phyloP scores from a whole-genome alignment of 345 rosid genomes.

The Populus deltoides region DNA sequence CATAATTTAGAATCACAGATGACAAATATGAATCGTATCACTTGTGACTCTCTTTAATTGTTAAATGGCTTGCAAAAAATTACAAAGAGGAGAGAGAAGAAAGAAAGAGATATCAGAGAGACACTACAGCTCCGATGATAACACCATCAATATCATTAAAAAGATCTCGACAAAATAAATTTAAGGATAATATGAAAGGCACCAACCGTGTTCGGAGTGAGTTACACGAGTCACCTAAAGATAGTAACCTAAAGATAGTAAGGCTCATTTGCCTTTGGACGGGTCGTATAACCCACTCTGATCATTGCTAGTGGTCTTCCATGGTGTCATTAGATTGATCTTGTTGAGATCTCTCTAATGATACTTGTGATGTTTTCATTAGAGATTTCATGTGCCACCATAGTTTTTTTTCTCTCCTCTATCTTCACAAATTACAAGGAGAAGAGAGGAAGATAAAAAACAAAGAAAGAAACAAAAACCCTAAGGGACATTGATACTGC shows the following conservation, averaged over 20 bases:
- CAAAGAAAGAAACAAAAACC: not conserved
- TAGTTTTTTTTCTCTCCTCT: not conserved
- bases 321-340: fast-evolving
- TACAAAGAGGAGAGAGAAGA: not conserved
- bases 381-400: fast-evolving
- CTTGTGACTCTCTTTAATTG: too few species aligned
- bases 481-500: not conserved
- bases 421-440: too few species aligned
- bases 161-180: fast-evolving
- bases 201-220: fast-evolving
- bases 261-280: fast-evolving
- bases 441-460: not conserved
- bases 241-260: fast-evolving
- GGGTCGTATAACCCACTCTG: fast-evolving
- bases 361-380: fast-evolving
- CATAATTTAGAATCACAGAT: too few species aligned
- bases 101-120: fast-evolving
- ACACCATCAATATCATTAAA: fast-evolving
- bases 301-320: fast-evolving
- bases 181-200: fast-evolving
- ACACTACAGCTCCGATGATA: fast-evolving
- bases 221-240: fast-evolving
- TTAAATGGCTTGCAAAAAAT: not conserved
- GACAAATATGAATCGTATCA: too few species aligned
- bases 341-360: fast-evolving